Evolutionary conservation across 1,139 yeast genomes (phyloP).

Genomic region (Cylindricascospora bacillispora): DNA sequence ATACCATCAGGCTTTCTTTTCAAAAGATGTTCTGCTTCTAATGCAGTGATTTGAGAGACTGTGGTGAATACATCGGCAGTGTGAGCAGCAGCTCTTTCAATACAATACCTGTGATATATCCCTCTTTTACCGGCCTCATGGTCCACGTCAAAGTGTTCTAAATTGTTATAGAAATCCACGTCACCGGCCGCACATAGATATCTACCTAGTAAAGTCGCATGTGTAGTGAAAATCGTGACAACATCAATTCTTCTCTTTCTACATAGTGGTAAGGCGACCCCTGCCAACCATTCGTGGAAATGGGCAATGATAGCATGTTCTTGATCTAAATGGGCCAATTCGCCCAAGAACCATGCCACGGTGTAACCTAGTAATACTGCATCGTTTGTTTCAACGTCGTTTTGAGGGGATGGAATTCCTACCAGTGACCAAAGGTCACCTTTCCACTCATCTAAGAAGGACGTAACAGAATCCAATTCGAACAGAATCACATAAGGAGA

Average conservation of each 20-base stretch:
- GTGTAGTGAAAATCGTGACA: slow-evolving; percentile 91
- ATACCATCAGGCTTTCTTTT: slow-evolving; percentile 95
- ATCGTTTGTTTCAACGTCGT: slow-evolving; percentile 76
- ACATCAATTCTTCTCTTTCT: slow-evolving; percentile 83
- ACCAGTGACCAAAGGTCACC: slow-evolving; percentile 80
- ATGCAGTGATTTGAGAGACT: slow-evolving; percentile 89
- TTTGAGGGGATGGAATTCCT: slow-evolving; percentile 88
- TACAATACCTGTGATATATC: slow-evolving; percentile 88
- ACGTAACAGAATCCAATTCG: slow-evolving; percentile 61
- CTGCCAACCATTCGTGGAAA: slow-evolving; percentile 96
- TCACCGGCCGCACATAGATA: slow-evolving; percentile 77
- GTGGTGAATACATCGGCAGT: slow-evolving; percentile 94
- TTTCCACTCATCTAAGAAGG: slow-evolving; percentile 79
- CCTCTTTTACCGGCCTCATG: slow-evolving; percentile 97
- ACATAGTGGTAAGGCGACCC: slow-evolving; percentile 84
- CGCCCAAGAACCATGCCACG: slow-evolving; percentile 97
- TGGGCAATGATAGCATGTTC: slow-evolving; percentile 84
- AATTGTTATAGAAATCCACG: slow-evolving; percentile 85
- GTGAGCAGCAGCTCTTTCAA: slow-evolving; percentile 92
- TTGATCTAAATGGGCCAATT: slow-evolving; percentile 67
- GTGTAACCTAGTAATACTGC: slow-evolving; percentile 84
- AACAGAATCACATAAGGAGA: slow-evolving; percentile 89
- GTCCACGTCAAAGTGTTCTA: slow-evolving; percentile 83
- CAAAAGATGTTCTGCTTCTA: slow-evolving; percentile 78
- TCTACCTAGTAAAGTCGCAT: slow-evolving; percentile 87